phyloP scores from a whole-genome alignment of 768 basidiomycete species.

The Agaricus blazei region DNA sequence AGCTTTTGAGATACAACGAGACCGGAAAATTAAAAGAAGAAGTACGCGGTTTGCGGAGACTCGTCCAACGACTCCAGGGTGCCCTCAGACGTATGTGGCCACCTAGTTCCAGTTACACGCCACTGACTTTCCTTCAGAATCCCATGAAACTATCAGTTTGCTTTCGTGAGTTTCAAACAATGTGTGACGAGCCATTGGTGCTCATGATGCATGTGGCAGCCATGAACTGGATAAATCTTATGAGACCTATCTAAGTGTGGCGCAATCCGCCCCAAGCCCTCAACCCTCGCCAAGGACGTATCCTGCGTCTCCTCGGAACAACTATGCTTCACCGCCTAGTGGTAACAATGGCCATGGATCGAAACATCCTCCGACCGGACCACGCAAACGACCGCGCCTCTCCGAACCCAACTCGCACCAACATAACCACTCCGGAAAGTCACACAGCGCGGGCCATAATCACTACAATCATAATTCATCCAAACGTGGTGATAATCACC shows the following conservation, averaged over 20 bases:
- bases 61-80: constrained; percentile 64
- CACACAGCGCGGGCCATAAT: constrained; percentile 7
- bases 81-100: constrained; percentile 63
- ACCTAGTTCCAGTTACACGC: constrained; percentile 1
- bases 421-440: constrained; percentile 12
- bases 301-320: constrained; percentile 43
- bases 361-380: constrained; percentile 71
- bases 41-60: constrained; percentile 60
- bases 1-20: constrained; percentile 66
- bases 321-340: constrained; percentile 30
- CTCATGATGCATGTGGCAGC: constrained; percentile 31
- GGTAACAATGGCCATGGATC: constrained; percentile 25
- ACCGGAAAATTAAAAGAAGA: constrained; percentile 82
- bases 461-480: constrained; percentile 11
- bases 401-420: constrained; percentile 45
- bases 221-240: constrained; percentile 76
- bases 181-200: constrained; percentile 9
- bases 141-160: constrained; percentile 63
- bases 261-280: constrained; percentile 10
- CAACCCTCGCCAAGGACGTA: constrained; percentile 31
- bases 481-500: constrained; percentile 8
- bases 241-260: constrained; percentile 42
- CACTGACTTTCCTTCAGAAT: constrained; percentile 45
- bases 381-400: constrained; percentile 75
- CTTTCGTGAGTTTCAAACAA: constrained; percentile 56